A percentile compares a stretch with the other conserved stretches of the same genome.
Conservation (phyloP, 257 asterid species). For the Verbena officinalis region DNA sequence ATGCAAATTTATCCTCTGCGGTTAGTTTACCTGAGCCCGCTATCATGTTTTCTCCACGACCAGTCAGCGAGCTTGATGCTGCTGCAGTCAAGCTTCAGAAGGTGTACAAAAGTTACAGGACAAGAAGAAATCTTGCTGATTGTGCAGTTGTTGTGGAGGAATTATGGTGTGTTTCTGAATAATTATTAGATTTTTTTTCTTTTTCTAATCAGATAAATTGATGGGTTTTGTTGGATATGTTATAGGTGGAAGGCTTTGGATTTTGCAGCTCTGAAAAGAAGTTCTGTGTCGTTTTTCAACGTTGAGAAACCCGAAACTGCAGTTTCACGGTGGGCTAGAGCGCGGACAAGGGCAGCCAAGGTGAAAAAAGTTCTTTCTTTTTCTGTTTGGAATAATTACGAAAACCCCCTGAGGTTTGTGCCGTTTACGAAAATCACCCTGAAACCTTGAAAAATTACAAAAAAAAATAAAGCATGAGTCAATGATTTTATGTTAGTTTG, state of each 20-base stretch:
- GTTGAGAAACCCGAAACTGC: conserved; percentile 86
- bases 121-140: conserved; percentile 89
- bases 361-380: conserved; percentile 22
- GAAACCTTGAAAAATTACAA: too few species aligned
- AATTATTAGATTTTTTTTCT: neutral
- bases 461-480: too few species aligned
- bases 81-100: conserved; percentile 91
- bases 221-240: conserved; percentile 4
- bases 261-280: conserved; percentile 75
- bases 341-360: conserved; percentile 91
- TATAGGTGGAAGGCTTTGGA: conserved; percentile 97
- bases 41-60: conserved; percentile 63
- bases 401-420: too few species aligned
- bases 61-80: conserved; percentile 83
- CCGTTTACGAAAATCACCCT: too few species aligned
- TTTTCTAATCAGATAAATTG: conserved; percentile 18
- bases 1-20: conserved; percentile 8
- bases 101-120: conserved; percentile 89
- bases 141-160: conserved; percentile 98
- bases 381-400: too few species aligned
- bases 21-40: conserved; percentile 64
- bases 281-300: conserved; percentile 84
- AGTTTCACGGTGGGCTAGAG: conserved; percentile 93
- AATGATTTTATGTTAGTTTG: too few species aligned
- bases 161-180: conserved; percentile 63